phyloP scores from a whole-genome alignment of 1,139 yeast genomes.

The Nakaseomyces sp. region DNA sequence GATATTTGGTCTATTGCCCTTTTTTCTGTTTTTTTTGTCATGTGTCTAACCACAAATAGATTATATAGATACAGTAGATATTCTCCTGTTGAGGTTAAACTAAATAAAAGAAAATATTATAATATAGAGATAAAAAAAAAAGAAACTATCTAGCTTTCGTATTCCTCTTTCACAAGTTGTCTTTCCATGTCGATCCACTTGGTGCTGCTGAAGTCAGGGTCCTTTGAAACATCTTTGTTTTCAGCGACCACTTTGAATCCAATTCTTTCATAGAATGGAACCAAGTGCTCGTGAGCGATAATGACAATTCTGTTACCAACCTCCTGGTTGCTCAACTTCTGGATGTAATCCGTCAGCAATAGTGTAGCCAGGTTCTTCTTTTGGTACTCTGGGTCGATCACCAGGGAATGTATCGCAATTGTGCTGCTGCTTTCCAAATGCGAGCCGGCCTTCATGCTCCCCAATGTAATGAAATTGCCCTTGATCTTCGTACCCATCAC shows the following conservation, averaged over 20 bases:
- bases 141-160: constrained; percentile 21
- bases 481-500: constrained; percentile 71
- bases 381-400: constrained; percentile 69
- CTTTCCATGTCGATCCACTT: constrained; percentile 33
- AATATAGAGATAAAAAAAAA: no score
- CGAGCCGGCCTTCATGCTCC: constrained; percentile 48
- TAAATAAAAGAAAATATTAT: no score
- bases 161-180: constrained; percentile 31
- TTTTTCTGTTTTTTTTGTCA: no score
- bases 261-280: constrained; percentile 69
- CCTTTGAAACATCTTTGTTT: constrained; percentile 25
- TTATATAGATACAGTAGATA: no score
- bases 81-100: no score
- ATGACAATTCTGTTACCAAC: constrained; percentile 72
- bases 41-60: no score
- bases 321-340: constrained; percentile 78
- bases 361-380: constrained; percentile 76
- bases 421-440: constrained; percentile 68
- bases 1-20: no score
- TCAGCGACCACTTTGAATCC: constrained; percentile 46
- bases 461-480: constrained; percentile 46
- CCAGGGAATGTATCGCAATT: constrained; percentile 78
- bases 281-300: constrained; percentile 59
- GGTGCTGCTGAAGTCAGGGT: constrained; percentile 24
- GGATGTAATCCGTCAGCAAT: constrained; percentile 80